Evolutionary conservation across 768 basidiomycete genomes (phyloP).

Genomic region (Pleurotus tuoliensis): DNA sequence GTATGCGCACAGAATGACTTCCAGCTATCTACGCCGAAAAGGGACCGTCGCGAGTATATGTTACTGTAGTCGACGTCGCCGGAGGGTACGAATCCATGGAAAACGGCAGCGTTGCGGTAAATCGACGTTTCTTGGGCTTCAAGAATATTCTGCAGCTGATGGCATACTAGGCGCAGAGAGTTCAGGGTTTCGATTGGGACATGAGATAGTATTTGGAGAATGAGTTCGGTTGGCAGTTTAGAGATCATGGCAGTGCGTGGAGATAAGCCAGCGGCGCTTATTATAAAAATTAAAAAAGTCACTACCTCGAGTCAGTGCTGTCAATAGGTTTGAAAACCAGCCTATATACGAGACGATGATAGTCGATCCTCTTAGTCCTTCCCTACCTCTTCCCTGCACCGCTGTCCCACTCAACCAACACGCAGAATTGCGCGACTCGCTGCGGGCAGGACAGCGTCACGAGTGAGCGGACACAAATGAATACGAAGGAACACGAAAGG

Average conservation of each 20-base stretch:
- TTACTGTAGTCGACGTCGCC: slow-evolving; percentile 12
- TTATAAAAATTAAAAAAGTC: no score
- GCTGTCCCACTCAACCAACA: no score
- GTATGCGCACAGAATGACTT: slow-evolving; percentile 53
- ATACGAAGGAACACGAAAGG: no score
- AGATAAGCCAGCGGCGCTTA: no score
- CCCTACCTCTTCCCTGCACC: no score
- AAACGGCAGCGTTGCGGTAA: slow-evolving; percentile 54
- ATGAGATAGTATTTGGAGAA: slow-evolving; percentile 44
- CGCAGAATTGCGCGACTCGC: no score
- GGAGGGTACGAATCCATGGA: slow-evolving; percentile 28
- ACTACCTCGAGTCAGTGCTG: no score
- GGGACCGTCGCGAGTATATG: slow-evolving; percentile 28
- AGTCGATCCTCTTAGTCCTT: no score
- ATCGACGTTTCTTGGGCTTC: slow-evolving; percentile 42
- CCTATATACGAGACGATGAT: no score
- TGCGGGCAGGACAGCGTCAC: no score
- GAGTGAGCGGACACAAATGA: no score
- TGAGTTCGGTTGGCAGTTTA: slow-evolving; percentile 52
- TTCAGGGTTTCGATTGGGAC: slow-evolving; percentile 44
- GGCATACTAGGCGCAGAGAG: slow-evolving; percentile 33
- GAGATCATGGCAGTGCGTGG: slow-evolving; percentile 28
- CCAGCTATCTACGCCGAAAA: slow-evolving; percentile 45
- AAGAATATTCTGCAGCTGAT: slow-evolving; percentile 44
- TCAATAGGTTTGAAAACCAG: no score